Base-by-base conservation (phyloP, 2,329 filamentous ascomycete genomes). In the Xylariales sp. region DNA sequence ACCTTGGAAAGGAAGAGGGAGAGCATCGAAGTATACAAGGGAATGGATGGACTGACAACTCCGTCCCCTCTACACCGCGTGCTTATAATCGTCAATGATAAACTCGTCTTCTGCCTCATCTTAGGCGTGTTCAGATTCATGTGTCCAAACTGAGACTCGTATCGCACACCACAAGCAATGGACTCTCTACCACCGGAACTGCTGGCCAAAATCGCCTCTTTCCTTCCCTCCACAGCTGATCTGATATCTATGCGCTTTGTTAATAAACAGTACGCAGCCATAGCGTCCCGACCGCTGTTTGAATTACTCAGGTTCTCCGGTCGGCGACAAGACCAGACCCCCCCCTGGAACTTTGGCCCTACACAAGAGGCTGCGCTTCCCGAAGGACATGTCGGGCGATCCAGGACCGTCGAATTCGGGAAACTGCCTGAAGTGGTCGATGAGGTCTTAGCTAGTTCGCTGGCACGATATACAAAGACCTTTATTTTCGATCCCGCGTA, bases 401-500 rank as follows among this genome's bases (percentile, higher is more conserved):
- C 46, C 12, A 57, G 54, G 53, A 64, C 54, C n/a, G 60, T 64
- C 41, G 69, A 71, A 32, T 71, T 65, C 50, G 61, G 30, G 5
- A 57, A 50, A 16, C 2, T 71, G 10, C 52, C 43, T 3, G 61
- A 65, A n/a, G 67, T 52, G 8, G 50, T 71, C 46, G 50, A 63
- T n/a, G 69, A 69, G 52, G 48, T 71, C n/a, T 16, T 71, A 50
- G 56, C 12, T 10, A 30, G 12, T 9, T 63, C 67, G 14, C 32
- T 69, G 30, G 67, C 56, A 28, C 57, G 43, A 32, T 55, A 62
- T 34, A 49, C 62, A 2, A 69, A 64, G 54, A 68, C 46, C 8
- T 60, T 71, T 23, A 32, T 65, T 16, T 71, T 71, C 55, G 67
- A 67, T 14, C 69, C 69, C 23, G 67, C 67, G n/a, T 69, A 68